Evolutionary conservation across 345 rosid species (phyloP), one percentile per base, ranked within the genome.

Genomic region (Gossypium stocksii): DNA sequence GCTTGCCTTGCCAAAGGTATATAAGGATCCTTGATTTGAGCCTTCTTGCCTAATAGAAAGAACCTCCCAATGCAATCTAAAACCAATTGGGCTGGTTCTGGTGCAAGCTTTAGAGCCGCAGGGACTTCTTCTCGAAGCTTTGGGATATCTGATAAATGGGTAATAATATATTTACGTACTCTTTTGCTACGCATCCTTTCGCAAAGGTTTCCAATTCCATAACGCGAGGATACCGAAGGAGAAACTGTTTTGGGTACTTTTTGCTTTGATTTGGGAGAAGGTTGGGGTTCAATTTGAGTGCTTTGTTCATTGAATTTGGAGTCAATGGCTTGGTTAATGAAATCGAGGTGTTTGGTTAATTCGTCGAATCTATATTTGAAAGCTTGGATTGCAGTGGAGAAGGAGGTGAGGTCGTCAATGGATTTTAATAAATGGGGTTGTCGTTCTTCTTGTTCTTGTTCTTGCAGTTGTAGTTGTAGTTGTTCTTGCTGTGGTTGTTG

Each of bases 31-130:
- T 83, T 81, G 12, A 79, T 15, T 48, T 81, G 89, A 1, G 97
- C 92, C 71, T 79, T 86, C 63, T 74, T 84, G 0, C 94, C 97
- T 77, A 87, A 90, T 19, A 85, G 52, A 66, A 80, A 88, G 77
- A 90, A 89, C 79, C 88, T 74, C 43, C 97, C 94, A 9, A 93
- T 74, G 78, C 90, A 87, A 2, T 93, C 97, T 73, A 91, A 70
- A 63, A 89, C 94, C 65, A 93, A 85, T 75, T 83, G 88, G 29
- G 86, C 91, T 23, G 94, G 88, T 8, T 82, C 84, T 52, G 86
- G 83, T 0, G 97, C 86, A 9, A 74, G 48, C 66, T 84, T 86
- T 69, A 93, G 76, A 3, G 91, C 97, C 13, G 54, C n/a, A 2
- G 91, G 86, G 23, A 88, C 80, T 71, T 87, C 89, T 43, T 77